A percentile compares a stretch with the other conserved stretches of the same genome.
These are phyloP conservation scores for Zoysia japonica DNA, from an alignment of 176 grass and related monocot genomes.

Conservation along the genomic window DNA sequence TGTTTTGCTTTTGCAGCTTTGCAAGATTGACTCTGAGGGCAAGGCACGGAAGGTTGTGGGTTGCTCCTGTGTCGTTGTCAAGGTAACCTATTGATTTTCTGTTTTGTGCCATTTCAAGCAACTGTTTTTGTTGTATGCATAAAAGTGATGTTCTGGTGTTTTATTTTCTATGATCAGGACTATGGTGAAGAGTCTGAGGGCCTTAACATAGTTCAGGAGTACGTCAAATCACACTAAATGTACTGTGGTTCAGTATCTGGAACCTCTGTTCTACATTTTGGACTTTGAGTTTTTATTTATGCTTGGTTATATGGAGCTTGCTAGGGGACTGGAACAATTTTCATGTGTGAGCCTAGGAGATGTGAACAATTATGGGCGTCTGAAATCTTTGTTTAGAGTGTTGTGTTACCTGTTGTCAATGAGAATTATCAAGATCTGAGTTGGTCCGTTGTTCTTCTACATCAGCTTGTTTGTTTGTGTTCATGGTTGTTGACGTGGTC, in stretches of 20 bases:
- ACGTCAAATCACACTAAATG: conserved; percentile 66
- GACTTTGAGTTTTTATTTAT: conserved; percentile 22
- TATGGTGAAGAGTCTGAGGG: conserved; percentile 86
- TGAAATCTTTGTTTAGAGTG: conserved; percentile 37
- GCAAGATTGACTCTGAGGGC: conserved; percentile 86
- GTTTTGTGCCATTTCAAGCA: not conserved
- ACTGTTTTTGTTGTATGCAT: not conserved
- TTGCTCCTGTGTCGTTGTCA: conserved; percentile 80
- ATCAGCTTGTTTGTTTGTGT: not conserved
- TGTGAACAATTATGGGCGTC: conserved; percentile 17
- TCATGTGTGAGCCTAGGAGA: conserved; percentile 17
- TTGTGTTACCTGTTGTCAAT: conserved; percentile 11
- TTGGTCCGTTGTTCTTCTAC: not conserved
- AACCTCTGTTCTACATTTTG: conserved; percentile 12
- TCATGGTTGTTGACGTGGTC: no score
- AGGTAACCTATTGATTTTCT: conserved; percentile 38
- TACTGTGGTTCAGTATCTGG: conserved; percentile 13
- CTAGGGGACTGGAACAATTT: conserved; percentile 14
- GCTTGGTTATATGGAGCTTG: conserved; percentile 31
- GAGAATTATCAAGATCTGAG: conserved; percentile 2
- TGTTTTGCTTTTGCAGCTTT: conserved; percentile 1
- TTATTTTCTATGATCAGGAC: conserved; percentile 54
- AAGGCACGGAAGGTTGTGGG: conserved; percentile 89
- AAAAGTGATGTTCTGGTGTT: not conserved
- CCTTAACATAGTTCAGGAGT: conserved; percentile 87